Evolutionary conservation across 352 stramenopile genomes (phyloP).

Genomic region (Phytophthora meadii): DNA sequence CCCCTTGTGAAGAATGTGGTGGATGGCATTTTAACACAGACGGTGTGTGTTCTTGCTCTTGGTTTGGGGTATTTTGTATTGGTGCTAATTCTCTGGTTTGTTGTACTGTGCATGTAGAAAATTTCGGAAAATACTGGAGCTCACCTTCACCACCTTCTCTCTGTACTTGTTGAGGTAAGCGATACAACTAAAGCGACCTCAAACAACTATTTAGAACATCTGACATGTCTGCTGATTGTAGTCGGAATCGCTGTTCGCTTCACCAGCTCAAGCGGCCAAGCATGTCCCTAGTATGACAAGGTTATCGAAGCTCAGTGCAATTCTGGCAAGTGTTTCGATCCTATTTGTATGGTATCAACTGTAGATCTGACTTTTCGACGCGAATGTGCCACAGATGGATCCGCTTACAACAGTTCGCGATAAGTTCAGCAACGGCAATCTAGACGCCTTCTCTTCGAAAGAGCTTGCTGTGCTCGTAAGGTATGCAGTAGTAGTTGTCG

Average conservation of each 20-base stretch:
- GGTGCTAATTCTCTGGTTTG: slow-evolving; percentile 6
- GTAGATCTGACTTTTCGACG: too few relatives aligned
- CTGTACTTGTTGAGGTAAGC: slow-evolving; percentile 58
- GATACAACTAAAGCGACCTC: background rate
- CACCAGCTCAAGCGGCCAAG: slow-evolving; percentile 57
- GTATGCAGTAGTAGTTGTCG: slow-evolving; percentile 31
- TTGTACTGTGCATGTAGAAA: slow-evolving; percentile 40
- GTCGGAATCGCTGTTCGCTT: slow-evolving; percentile 60
- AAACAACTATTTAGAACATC: background rate
- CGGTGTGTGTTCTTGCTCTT: slow-evolving; percentile 34
- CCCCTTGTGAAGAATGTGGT: slow-evolving; percentile 68
- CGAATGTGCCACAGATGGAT: slow-evolving; percentile 47
- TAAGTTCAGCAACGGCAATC: slow-evolving; percentile 53
- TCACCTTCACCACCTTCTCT: slow-evolving; percentile 58
- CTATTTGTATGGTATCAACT: slow-evolving; percentile 1
- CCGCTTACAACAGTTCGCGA: slow-evolving; percentile 65
- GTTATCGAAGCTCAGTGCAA: slow-evolving; percentile 50
- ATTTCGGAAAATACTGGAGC: slow-evolving; percentile 49
- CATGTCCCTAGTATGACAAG: slow-evolving; percentile 56
- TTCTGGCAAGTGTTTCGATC: slow-evolving; percentile 48
- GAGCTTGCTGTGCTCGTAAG: slow-evolving; percentile 57
- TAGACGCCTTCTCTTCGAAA: slow-evolving; percentile 48
- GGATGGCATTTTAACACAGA: slow-evolving; percentile 52
- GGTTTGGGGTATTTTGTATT: background rate
- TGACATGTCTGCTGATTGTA: slow-evolving; percentile 15